Base-by-base conservation (phyloP, 208 protist species). In the Trypanosoma scelopori region DNA sequence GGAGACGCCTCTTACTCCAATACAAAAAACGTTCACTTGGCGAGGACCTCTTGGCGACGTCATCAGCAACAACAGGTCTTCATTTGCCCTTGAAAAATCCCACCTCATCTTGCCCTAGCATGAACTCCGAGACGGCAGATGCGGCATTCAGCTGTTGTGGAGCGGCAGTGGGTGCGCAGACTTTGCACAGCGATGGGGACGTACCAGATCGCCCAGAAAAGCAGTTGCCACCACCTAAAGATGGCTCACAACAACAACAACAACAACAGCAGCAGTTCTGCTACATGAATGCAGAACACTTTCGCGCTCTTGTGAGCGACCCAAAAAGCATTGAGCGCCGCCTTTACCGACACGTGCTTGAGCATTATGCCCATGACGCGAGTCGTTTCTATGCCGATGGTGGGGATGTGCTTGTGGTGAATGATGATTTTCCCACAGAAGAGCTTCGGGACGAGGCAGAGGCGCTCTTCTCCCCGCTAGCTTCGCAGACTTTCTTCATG, bases 401-500 rank as follows among this genome's bases (percentile, higher is more conserved):
- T n/a, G 68, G 74, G 27, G 82, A 92, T 58, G 88, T 96, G 56
- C 75, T 93, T 52, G 74, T 96, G 42, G 48, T 96, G 45, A 93
- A 96, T 79, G 87, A 93, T 63, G 85, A 96, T 69, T 93, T 93
- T 63, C 64, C 84, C 4, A 90, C 81, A 22, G 79, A 83, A 61
- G 80, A 87, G 55, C 62, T 96, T 50, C 85, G 91, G 5, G 55
- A 72, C 37, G 86, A 93, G 65, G 84, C 78, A 27, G 84, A 94
- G 71, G 25, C 25, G 22, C 56, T 83, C 18, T 91, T 94, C 65
- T 66, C 65, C 32, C 78, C 78, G 0, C 55, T 91, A 4, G 79
- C 71, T 28, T 55, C 65, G 23, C 78, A 93, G 55, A 77, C 80
- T 12, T 80, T 94, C 48, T 94, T 84, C 71, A 86, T 96, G 49